A percentile compares a stretch with the other conserved stretches of the same genome.
Conservation (phyloP, 331 rosid genomes). For the Erythrophleum ivorense region DNA sequence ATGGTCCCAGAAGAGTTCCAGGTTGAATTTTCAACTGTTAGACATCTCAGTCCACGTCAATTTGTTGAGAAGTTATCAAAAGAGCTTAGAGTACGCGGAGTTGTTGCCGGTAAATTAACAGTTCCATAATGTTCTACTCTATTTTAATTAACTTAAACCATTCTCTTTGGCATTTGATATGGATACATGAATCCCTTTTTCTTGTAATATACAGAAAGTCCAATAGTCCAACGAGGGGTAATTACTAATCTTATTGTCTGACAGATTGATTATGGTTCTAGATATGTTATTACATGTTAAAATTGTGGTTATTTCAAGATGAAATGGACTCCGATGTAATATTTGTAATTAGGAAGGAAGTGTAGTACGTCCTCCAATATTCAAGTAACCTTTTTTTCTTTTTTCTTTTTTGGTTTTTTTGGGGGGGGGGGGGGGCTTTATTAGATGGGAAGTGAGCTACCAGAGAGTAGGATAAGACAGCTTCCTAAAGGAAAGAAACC, state of each 20-base stretch:
- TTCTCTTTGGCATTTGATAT: neutral
- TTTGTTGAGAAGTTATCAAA: slow-evolving; percentile 81
- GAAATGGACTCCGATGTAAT: neutral
- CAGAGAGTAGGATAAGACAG: neutral
- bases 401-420: too few relatives aligned
- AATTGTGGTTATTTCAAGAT: neutral
- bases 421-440: neutral
- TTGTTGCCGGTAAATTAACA: slow-evolving; percentile 76
- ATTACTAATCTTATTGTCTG: neutral
- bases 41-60: slow-evolving; percentile 76
- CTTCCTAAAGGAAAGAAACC: neutral
- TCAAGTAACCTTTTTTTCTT: neutral
- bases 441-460: neutral
- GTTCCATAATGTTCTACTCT: slow-evolving; percentile 18
- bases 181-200: neutral
- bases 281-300: neutral
- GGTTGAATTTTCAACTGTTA: slow-evolving; percentile 81
- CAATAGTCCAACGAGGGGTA: neutral
- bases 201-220: neutral
- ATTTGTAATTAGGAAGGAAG: neutral
- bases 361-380: neutral
- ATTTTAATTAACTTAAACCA: neutral
- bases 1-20: slow-evolving; percentile 71
- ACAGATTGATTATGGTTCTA: neutral
- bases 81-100: slow-evolving; percentile 83